These are phyloP conservation scores for Kazachstania taianensis DNA, from an alignment of 805 yeast species.

Conservation along the genomic window DNA sequence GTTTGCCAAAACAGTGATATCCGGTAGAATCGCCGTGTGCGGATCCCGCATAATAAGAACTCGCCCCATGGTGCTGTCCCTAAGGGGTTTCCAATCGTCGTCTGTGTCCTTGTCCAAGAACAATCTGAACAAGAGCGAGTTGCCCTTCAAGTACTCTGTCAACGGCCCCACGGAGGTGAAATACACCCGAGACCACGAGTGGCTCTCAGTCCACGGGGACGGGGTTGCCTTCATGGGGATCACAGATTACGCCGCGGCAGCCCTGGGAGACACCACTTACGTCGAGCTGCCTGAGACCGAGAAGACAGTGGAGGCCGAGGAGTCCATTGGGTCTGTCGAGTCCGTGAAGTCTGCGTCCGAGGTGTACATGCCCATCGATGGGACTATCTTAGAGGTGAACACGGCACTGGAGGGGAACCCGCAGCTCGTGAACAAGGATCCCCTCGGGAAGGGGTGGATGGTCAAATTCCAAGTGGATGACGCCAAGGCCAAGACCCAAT, in stretches of 20 bases:
- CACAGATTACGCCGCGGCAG: constrained; percentile 90
- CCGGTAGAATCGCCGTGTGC: no score
- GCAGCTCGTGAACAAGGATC: constrained; percentile 72
- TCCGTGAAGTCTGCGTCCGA: constrained; percentile 91
- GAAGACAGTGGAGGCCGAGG: constrained; percentile 54
- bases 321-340: constrained; percentile 86
- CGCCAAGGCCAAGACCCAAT: constrained; percentile 32
- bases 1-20: no score
- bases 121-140: constrained; percentile 22
- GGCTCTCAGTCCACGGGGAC: constrained; percentile 81
- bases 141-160: constrained; percentile 25
- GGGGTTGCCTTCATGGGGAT: constrained; percentile 84
- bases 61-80: no score
- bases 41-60: no score
- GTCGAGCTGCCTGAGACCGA: constrained; percentile 81
- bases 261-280: constrained; percentile 92
- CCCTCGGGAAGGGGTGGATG: constrained; percentile 92
- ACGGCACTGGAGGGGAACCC: constrained; percentile 58
- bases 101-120: constrained; percentile 4
- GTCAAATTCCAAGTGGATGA: constrained; percentile 59
- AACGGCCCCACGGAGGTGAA: constrained; percentile 35
- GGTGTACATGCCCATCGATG: constrained; percentile 78
- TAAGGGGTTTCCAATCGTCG: no score
- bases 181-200: constrained; percentile 88
- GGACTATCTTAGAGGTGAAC: constrained; percentile 67